phyloP scores from a whole-genome alignment of 768 basidiomycete genomes.

The Chiua virens region DNA sequence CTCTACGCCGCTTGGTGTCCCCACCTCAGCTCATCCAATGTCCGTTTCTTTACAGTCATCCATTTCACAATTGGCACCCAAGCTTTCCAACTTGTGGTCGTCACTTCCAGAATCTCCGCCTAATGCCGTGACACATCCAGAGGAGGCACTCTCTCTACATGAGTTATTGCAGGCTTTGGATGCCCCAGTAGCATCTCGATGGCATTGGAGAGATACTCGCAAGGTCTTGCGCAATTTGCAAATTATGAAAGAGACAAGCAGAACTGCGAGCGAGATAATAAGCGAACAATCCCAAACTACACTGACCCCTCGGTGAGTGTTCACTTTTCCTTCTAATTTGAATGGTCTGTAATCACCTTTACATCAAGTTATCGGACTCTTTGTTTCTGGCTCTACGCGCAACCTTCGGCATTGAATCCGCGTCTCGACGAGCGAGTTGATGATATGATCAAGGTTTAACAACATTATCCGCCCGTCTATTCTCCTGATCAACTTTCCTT shows the following conservation, averaged over 20 bases:
- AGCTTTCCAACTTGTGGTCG: constrained; percentile 51
- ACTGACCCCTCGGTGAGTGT: constrained; percentile 51
- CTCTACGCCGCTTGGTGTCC: not conserved
- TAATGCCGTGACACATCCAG: constrained; percentile 53
- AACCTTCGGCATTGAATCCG: constrained; percentile 55
- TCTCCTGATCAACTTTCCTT: constrained; percentile 1
- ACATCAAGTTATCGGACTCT: constrained; percentile 73
- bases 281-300: constrained; percentile 53
- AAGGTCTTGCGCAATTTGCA: constrained; percentile 82
- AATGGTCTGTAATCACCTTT: not conserved
- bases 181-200: constrained; percentile 68
- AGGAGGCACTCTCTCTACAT: constrained; percentile 63
- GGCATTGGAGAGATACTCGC: constrained; percentile 96
- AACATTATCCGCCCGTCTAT: not conserved
- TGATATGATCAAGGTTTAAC: constrained; percentile 77
- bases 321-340: not conserved
- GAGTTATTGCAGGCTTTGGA: constrained; percentile 69
- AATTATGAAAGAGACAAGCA: constrained; percentile 71
- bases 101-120: constrained; percentile 61
- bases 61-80: constrained; percentile 45
- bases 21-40: constrained; percentile 5
- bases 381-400: constrained; percentile 89
- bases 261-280: constrained; percentile 66
- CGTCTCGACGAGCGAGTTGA: constrained; percentile 83
- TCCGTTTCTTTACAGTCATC: constrained; percentile 42